Base-by-base conservation (phyloP, 2,329 filamentous ascomycete genomes). In the Cladosporium sp. region DNA sequence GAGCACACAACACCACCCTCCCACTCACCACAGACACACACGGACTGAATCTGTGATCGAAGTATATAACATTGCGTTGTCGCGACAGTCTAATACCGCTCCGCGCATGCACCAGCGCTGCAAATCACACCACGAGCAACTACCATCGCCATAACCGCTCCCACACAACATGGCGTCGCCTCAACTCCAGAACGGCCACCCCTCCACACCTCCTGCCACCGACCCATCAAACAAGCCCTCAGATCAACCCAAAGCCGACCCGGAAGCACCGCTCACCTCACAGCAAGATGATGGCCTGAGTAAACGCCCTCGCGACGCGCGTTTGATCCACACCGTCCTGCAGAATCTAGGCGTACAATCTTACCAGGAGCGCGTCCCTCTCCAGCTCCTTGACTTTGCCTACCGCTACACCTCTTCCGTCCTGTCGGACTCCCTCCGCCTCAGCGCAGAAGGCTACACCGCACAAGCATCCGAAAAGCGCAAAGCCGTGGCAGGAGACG, bases 361-460 rank as follows among this genome's bases (percentile, higher is more conserved):
- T 40, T 94, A 91, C 79, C 89, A 93, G 73, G 84, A 88, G 72
- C 89, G 90, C 68, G 89, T 94, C 1, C 90, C 90, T 0, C 82
- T 93, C 0, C 85, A 92, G 60, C 85, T 94, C 51, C 86, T 94
- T 72, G 90, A 94, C 77, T 93, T 93, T 70, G 88, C 90, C 51
- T 94, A 94, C 81, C 86, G 90, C 38, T 89, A 92, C 79, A 90
- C 88, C 9, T 85, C 85, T 1, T 82, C 84, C 59, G 80, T 92
- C 37, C 84, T 92, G 19, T 84, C 79, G 64, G 88, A 92, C 75
- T 87, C 85, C 6, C 75, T 90, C 15, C 86, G 89, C 68, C 82
- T 90, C 25, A 81, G 82, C 5, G 82, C 84, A 6, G 88, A 90
- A 72, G 87, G 87, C 7, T 88, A 89, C 75, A 49, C 50, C 4